Base-by-base conservation (phyloP, 305 asterid genomes). In the Stenogyne calaminthoides region DNA sequence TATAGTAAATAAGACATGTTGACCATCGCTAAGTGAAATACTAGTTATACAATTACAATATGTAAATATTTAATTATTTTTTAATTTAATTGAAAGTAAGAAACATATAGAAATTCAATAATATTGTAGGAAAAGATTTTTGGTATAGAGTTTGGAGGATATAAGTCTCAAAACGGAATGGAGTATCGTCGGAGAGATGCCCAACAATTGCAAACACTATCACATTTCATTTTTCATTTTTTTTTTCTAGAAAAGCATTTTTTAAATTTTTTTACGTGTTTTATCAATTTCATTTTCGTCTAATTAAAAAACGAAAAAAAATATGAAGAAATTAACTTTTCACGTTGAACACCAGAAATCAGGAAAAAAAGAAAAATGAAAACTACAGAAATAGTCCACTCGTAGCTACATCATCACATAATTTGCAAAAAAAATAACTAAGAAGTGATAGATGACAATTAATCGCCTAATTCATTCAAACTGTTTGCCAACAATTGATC, bases 401-500 rank as follows among this genome's bases (percentile, higher is more conserved):
- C 14, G 8, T 52, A 7, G 59, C n/a, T 19, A 54, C 60, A 55
- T 55, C 9, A 55, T 19, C 60, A 5, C 60, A 55, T 2, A 55
- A 15, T 12, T 6, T 11, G 62, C 39, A 46, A 60, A 27, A 49
- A 71, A 62, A 46, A 9, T 3, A 55, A 55, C 9, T 14, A 64
- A 39, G 37, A 55, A 51, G 3, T 0, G 2, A 49, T 25, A 57
- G 34, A 44, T 15, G 39, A n/a, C n/a, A n/a, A 6, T 40, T 19
- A 67, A 75, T 75, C 74, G n/a, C 64, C 75, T 16, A 76, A 76
- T 6, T 62, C 51, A 61, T 14, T 20, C 1, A 49, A 36, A 22
- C 74, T 70, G 73, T 76, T 69, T 14, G 80, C 61, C 75, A 81
- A 63, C 67, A 87, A 72, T 16, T 84, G 85, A 78, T 86, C 89